Percentiles rank a stretch among this genome's conserved stretches.
Evolutionary conservation across 345 rosid genomes (phyloP).

Genomic region (Aurinia saxatilis): DNA sequence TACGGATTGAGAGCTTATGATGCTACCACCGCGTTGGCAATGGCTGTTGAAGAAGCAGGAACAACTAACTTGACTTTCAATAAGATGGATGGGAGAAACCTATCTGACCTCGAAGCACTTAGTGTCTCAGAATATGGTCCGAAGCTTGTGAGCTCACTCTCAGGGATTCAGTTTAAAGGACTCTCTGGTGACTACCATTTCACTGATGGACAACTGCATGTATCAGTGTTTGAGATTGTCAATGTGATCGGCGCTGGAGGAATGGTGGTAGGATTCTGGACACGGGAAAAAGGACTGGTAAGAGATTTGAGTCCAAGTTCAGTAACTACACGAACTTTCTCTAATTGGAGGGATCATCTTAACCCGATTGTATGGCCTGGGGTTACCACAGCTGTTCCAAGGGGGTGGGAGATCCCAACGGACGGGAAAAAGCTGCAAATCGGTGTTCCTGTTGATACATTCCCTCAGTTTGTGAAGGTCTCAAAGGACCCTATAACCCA

Average conservation of each 20-base stretch:
- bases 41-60: conserved; percentile 42
- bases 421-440: conserved; percentile 35
- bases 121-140: conserved; percentile 41
- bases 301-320: no score
- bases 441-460: conserved; percentile 26
- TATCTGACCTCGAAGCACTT: conserved; percentile 31
- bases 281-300: no score
- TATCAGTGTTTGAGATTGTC: conserved; percentile 34
- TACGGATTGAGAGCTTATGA: conserved; percentile 49
- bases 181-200: conserved; percentile 34
- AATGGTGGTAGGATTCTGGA: conserved; percentile 43
- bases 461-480: not conserved
- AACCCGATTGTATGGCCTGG: conserved; percentile 34
- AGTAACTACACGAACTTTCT: conserved; percentile 6
- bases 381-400: conserved; percentile 20
- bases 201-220: conserved; percentile 24
- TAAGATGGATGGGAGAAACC: conserved; percentile 10
- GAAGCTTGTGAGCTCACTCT: conserved; percentile 26
- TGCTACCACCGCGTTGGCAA: conserved; percentile 37
- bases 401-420: conserved; percentile 48
- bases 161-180: conserved; percentile 30
- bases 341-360: conserved; percentile 23
- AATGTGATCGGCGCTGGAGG: conserved; percentile 32
- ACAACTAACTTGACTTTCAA: conserved; percentile 11
- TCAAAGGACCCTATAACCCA: conserved; percentile 8